These are phyloP conservation scores for Phytophthora sojae DNA, from an alignment of 352 stramenopile genomes.

Conservation along the genomic window DNA sequence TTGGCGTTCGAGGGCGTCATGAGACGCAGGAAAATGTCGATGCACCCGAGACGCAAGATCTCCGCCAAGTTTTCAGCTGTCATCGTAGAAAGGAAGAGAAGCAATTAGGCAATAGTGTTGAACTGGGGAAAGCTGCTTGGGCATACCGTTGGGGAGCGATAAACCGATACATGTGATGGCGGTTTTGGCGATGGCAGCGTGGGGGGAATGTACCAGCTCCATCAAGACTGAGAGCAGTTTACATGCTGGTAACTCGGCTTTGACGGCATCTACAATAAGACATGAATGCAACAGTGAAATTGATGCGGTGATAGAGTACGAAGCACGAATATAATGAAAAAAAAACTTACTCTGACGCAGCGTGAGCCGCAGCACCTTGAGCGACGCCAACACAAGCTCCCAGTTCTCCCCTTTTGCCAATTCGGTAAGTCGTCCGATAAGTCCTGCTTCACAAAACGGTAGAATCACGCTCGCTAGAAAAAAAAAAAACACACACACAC, in stretches of 20 bases:
- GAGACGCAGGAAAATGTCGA: conserved; percentile 63
- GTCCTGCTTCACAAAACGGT: conserved; percentile 52
- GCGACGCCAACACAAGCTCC: conserved; percentile 50
- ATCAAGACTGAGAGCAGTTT: conserved; percentile 54
- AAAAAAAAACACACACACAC: not conserved
- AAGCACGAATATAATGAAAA: not conserved
- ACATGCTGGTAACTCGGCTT: conserved; percentile 40
- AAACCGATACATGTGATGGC: conserved; percentile 65
- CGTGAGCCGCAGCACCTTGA: conserved; percentile 63
- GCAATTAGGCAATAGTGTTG: not conserved
- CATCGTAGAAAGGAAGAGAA: not conserved
- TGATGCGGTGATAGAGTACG: not conserved
- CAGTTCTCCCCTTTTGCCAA: conserved; percentile 41
- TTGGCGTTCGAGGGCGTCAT: conserved; percentile 55
- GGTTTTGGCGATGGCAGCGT: conserved; percentile 51
- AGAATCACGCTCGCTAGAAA: conserved; percentile 46
- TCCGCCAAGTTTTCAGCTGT: conserved; percentile 64
- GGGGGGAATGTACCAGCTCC: conserved; percentile 45
- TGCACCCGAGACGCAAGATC: conserved; percentile 57
- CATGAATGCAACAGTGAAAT: too few species aligned
- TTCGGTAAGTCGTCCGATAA: conserved; percentile 45
- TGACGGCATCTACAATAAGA: conserved; percentile 38
- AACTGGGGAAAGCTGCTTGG: not conserved
- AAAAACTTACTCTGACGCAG: conserved; percentile 50
- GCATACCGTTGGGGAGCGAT: conserved; percentile 62